Evolutionary conservation across 202 grass and related monocot genomes (phyloP), one percentile per base, ranked within the genome.

Genomic region (Tripidium arundinaceum): DNA sequence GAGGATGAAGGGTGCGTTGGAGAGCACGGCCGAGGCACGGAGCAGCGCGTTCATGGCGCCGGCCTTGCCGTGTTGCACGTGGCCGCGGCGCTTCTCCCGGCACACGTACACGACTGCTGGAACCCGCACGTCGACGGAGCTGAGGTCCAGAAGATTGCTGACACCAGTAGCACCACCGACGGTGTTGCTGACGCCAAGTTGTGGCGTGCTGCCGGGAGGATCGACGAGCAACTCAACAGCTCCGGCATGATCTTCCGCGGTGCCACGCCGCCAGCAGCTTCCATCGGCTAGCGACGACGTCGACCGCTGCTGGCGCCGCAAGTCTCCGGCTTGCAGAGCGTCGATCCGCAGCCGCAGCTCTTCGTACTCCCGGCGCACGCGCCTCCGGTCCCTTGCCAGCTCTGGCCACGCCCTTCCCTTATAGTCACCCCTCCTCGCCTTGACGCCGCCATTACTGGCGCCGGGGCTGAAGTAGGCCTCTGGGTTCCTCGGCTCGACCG

Each of bases 361-460:
- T 28, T 92, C 86, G 55, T 92, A 92, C 83, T 92, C 90, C 6
- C 90, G 81, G 10, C 78, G 84, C 21, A 92, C 80, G 8, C 83
- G 78, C 49, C 86, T 36, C 72, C 83, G 37, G 65, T 92, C 90
- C 28, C 70, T 72, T 47, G 70, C 64, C 36, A 92, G 82, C 31
- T 89, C 86, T 2, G 75, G 68, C 65, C 79, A 72, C 45, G 80
- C 72, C 18, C 10, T 83, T 7, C 81, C 81, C 43, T 62, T 92
- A 6, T 87, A 83, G 12, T 11, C 27, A 6, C 40, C 43, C 37
- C 74, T 74, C 49, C 66, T 83, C 55, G 5, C 71, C 82, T 83
- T n/a, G n/a, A n/a, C n/a, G 76, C 37, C 62, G 42, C 43, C 68
- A 58, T 28, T 72, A 11, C 62, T 26, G 33, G 21, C 66, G 49